Evolutionary conservation across 2,329 filamentous ascomycete genomes (phyloP), one percentile per base, ranked within the genome.

Genomic region (Clarireedia homoeocarpa): DNA sequence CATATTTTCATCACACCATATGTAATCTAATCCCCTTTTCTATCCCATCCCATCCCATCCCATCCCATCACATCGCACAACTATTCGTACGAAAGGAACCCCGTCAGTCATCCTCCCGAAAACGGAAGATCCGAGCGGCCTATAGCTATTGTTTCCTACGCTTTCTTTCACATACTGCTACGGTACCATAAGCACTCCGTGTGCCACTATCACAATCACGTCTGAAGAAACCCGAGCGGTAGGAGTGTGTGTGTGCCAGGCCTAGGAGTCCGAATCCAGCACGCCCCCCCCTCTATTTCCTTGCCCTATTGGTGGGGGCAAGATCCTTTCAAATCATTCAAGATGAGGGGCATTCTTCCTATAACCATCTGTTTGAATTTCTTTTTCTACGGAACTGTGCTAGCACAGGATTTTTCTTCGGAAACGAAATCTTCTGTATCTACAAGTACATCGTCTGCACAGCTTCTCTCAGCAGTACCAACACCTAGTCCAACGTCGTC

Each of bases 331-430:
- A 53, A 40, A 26, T 55, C 54, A 51, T 23, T 56, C 58, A 65
- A 54, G 20, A 69, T 69, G 65, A 62, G 56, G 55, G 17, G 24
- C 55, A 17, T 30, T 67, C 55, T 45, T 65, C 50, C 47, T 65
- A 57, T 61, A 58, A 56, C 62, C 65, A 39, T 51, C 62, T 51
- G 56, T 64, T 54, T 58, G 58, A 46, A 58, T 51, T 63, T 51
- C 51, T 66, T 40, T 59, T 63, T 57, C 48, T 56, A 47, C 49
- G 55, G 44, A 46, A 46, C 24, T 57, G 57, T 50, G 61, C 53
- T 58, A 49, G 65, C 65, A 49, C 66, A 67, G 57, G 53, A 61
- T 51, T 55, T 57, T 44, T 27, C 24, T 24, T 46, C 44, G 14
- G 42, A 27, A 23, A 49, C 45, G 48, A 20, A 9, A 15, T 14